Conservation (phyloP, 1,139 yeast species). For the Debaryomycetaceae sp. region DNA sequence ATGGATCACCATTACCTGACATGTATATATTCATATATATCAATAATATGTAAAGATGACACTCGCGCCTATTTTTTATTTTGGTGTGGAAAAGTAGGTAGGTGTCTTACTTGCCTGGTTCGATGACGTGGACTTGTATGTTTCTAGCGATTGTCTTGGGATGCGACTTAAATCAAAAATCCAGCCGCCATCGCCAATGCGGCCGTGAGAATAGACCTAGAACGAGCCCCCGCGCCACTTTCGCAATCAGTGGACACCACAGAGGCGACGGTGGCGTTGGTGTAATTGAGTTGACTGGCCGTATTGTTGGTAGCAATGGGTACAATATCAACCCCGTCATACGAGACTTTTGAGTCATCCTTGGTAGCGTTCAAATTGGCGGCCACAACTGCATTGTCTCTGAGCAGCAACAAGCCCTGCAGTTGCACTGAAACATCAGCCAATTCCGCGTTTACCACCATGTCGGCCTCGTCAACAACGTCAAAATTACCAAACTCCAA, state of each 20-base stretch:
- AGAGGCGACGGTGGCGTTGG: conserved; percentile 5
- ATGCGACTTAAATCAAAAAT: conserved; percentile 17
- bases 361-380: conserved; percentile 4
- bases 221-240: conserved; percentile 8
- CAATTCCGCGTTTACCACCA: conserved; percentile 12
- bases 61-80: not conserved
- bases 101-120: conserved; percentile 1
- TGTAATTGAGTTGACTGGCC: conserved; percentile 7
- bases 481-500: conserved; percentile 18
- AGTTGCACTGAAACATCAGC: conserved; percentile 3
- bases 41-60: not conserved
- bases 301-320: conserved; percentile 1
- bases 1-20: not conserved
- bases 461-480: conserved; percentile 16
- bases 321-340: conserved; percentile 9
- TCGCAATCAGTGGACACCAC: conserved; percentile 13
- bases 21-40: conserved; percentile 2
- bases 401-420: no score
- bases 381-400: no score
- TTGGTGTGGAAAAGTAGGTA: not conserved
- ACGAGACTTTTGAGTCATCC: no score
- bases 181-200: conserved; percentile 20
- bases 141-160: not conserved
- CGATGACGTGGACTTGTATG: not conserved
- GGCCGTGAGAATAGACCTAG: conserved; percentile 12